Base-by-base conservation (phyloP, 2,329 filamentous ascomycete species). In the Cordyceps tenuipes region DNA sequence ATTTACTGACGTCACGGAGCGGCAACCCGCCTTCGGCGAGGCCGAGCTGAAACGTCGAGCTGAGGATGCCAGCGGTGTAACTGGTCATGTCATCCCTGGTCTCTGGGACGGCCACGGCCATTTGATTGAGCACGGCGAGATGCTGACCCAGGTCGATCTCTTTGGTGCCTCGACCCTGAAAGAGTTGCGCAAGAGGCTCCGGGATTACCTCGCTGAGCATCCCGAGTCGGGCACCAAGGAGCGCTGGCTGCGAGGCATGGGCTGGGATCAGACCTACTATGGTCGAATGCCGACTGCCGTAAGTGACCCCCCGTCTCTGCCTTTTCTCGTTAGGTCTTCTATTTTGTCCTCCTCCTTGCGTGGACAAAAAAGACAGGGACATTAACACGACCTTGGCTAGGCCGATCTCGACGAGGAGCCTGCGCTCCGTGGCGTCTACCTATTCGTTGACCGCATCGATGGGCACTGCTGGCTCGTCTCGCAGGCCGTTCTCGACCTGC, bases 21-120 rank as follows among this genome's bases (percentile, higher is more conserved):
- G 31, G 26, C 26, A 50, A 17, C 66, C 69, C 23, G 65, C 13
- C 3, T n/a, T 43, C 12, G 17, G 68, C 15, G 66, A 69, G 19
- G 68, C 68, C 17, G 72, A 71, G 23, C 65, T 61, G 29, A 58
- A 63, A 17, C 34, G 34, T 3, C 55, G 47, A 15, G 23, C 10
- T 3, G 47, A 23, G 21, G 36, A 31, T 9, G 34, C 5, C 31
- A 21, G 19, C 13, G 59, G 59, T 7, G 41, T 17, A 29, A 29
- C 36, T 1, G 84, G 84, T 0, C 78, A 82, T 64, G 85, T 81
- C 1, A 80, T 88, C 29, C 87, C 87, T 0, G 86, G 86, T 0
- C 74, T 90, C 1, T 89, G 86, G 82, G 87, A 90, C 64, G 86
- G 85, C 0, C 87, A 89, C 68, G 87, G 84, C 0, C 87, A 89